phyloP scores from a whole-genome alignment of 768 basidiomycete species.

The Fistulinella prunicolor region DNA sequence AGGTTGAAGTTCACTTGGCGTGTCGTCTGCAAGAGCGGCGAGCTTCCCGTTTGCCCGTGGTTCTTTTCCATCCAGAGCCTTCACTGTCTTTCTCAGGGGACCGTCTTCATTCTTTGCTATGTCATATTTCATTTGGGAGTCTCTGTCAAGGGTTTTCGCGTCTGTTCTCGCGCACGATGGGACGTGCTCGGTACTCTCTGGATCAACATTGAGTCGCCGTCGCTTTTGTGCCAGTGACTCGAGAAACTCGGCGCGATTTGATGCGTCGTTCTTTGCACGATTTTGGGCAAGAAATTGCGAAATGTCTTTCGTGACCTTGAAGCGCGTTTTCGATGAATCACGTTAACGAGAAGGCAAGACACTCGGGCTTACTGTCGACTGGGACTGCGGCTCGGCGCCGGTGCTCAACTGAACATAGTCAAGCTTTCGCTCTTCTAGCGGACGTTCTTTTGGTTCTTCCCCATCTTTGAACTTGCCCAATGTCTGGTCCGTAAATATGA shows the following conservation, averaged over 20 bases:
- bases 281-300: slow-evolving; percentile 70
- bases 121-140: slow-evolving; percentile 82
- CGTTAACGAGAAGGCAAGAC: neutral
- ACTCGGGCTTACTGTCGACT: slow-evolving; percentile 50
- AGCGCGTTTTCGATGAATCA: slow-evolving; percentile 7
- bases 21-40: slow-evolving; percentile 21
- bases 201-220: slow-evolving; percentile 37
- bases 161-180: slow-evolving; percentile 74
- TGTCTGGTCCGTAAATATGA: slow-evolving; percentile 12
- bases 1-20: slow-evolving; percentile 48
- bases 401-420: slow-evolving; percentile 54
- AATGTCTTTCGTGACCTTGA: slow-evolving; percentile 66
- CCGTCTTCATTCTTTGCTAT: slow-evolving; percentile 84
- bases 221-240: slow-evolving; percentile 56
- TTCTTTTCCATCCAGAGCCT: slow-evolving; percentile 23
- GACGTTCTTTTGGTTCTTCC: slow-evolving; percentile 26
- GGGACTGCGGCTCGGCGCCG: slow-evolving; percentile 48
- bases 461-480: slow-evolving; percentile 31
- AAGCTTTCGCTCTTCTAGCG: slow-evolving; percentile 68
- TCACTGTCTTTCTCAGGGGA: slow-evolving; percentile 61
- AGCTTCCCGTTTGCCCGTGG: slow-evolving; percentile 9
- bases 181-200: slow-evolving; percentile 30
- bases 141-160: slow-evolving; percentile 66
- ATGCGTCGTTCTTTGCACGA: slow-evolving; percentile 68
- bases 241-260: slow-evolving; percentile 76